Conservation (phyloP, 1,284 basidiomycete species). For the Leccinum proliferum region DNA sequence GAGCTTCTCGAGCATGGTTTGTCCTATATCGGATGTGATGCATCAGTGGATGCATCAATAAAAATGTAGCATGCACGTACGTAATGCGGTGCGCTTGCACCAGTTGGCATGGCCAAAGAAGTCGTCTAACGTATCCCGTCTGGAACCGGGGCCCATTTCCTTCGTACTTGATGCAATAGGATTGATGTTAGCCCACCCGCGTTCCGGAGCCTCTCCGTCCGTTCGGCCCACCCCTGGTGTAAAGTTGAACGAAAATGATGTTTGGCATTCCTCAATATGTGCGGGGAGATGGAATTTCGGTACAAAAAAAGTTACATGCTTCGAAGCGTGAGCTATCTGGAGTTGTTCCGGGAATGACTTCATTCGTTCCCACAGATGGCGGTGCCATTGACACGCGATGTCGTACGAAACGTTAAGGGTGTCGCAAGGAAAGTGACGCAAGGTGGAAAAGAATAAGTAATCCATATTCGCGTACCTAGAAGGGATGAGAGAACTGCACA, state of each 20-base stretch:
- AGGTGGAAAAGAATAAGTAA: neutral
- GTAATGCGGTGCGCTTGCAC: neutral
- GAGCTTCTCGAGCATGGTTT: neutral
- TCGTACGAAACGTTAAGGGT: neutral
- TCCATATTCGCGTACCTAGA: neutral
- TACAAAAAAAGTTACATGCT: neutral
- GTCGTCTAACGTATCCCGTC: neutral
- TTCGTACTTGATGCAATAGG: slow-evolving; percentile 2
- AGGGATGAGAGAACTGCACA: neutral
- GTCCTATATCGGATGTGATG: neutral
- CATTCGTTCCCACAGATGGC: neutral
- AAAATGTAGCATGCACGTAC: neutral
- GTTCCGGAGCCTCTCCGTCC: neutral
- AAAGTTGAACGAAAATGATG: neutral
- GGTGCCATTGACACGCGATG: neutral
- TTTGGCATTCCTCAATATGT: neutral
- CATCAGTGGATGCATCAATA: neutral
- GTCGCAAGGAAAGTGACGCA: neutral
- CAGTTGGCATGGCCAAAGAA: slow-evolving; percentile 6
- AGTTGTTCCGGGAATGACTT: neutral
- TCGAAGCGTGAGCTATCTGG: neutral
- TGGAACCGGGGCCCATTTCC: neutral
- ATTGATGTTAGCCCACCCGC: slow-evolving; percentile 2
- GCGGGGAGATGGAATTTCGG: neutral
- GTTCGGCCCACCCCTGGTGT: neutral